Percentiles rank a stretch among this genome's conserved stretches.
phyloP scores from a whole-genome alignment of 768 basidiomycete species.

The Leccinum variicolor region DNA sequence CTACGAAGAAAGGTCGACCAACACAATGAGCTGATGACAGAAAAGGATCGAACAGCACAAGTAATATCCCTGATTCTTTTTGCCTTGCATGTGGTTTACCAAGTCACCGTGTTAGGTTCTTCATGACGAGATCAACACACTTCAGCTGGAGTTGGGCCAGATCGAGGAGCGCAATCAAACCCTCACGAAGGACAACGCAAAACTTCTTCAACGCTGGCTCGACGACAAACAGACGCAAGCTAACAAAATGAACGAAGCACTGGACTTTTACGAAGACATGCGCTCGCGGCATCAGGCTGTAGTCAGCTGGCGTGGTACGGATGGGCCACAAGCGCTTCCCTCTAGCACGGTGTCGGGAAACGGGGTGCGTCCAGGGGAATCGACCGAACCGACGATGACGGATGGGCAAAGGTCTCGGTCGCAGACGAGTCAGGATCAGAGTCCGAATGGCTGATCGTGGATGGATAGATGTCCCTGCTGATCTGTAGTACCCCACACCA shows the following conservation, averaged over 20 bases:
- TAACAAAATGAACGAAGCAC: constrained; percentile 93
- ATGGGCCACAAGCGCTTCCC: constrained; percentile 32
- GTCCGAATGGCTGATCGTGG: constrained; percentile 87
- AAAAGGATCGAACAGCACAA: constrained; percentile 88
- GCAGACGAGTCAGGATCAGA: constrained; percentile 73
- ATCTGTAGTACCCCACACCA: constrained; percentile 19
- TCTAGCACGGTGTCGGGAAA: constrained; percentile 41
- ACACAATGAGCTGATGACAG: constrained; percentile 80
- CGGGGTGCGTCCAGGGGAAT: constrained; percentile 42
- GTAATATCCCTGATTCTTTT: constrained; percentile 37
- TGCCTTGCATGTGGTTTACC: neutral
- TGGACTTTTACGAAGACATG: constrained; percentile 87
- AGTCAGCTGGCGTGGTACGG: constrained; percentile 51
- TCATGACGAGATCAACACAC: constrained; percentile 91
- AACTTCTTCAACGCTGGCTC: constrained; percentile 93
- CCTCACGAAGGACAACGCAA: constrained; percentile 91
- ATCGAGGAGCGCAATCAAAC: constrained; percentile 83
- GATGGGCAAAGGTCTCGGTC: constrained; percentile 72
- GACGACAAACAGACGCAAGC: constrained; percentile 92
- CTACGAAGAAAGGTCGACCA: constrained; percentile 77
- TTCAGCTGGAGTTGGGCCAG: constrained; percentile 87
- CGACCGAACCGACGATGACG: constrained; percentile 40
- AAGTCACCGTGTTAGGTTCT: constrained; percentile 56
- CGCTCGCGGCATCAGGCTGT: constrained; percentile 67
- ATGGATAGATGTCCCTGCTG: constrained; percentile 33